phyloP scores from a whole-genome alignment of 345 rosid genomes.

The Gossypioides kirkii region DNA sequence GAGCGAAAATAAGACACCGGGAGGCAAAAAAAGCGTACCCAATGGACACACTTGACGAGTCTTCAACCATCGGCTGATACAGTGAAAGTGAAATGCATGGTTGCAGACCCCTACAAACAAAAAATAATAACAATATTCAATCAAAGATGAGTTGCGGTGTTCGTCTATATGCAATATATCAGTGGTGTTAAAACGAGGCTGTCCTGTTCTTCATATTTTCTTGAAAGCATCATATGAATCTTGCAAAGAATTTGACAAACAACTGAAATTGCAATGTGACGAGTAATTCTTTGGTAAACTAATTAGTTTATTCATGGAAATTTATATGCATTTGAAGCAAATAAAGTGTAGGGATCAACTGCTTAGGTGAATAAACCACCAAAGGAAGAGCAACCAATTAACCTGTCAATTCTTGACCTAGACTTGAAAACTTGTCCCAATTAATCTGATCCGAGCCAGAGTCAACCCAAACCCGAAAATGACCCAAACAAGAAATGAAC shows the following conservation, averaged over 20 bases:
- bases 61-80: slow-evolving; percentile 98
- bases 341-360: background rate
- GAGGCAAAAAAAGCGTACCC: slow-evolving; percentile 39
- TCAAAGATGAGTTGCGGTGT: background rate
- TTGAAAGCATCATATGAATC: background rate
- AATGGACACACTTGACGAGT: slow-evolving; percentile 99
- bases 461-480: too few species aligned
- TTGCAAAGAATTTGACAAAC: background rate
- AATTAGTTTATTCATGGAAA: background rate
- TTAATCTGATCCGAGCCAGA: too few species aligned
- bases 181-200: background rate
- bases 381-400: background rate
- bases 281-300: background rate
- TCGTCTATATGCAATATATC: background rate
- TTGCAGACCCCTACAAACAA: slow-evolving; percentile 73
- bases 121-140: background rate
- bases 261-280: background rate
- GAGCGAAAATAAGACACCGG: background rate
- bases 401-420: too few species aligned
- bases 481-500: too few species aligned
- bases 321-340: background rate
- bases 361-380: background rate
- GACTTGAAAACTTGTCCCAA: too few species aligned
- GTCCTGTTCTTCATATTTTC: background rate
- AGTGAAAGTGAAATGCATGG: slow-evolving; percentile 98